Evolutionary conservation across 2,329 filamentous ascomycete genomes (phyloP).

Genomic region (Calycina herbarum): DNA sequence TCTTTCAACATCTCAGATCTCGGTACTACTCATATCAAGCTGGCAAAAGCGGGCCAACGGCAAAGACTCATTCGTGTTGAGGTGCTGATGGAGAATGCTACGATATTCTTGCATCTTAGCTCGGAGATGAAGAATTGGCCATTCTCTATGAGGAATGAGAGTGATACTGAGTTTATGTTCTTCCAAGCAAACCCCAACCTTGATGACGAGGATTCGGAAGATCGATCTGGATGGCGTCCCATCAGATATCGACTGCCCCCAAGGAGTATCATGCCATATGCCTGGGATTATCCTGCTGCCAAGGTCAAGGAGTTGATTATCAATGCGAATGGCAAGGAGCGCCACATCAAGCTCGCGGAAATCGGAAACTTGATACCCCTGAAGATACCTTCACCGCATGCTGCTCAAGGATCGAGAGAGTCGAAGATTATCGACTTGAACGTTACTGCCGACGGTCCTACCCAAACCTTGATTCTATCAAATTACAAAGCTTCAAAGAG

Average conservation of each 20-base stretch:
- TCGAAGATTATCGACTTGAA: conserved; percentile 96
- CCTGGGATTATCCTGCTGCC: conserved; percentile 98
- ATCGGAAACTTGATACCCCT: conserved; percentile 96
- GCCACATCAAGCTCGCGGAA: conserved; percentile 91
- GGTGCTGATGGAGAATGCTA: conserved; percentile 87
- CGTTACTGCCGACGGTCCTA: conserved; percentile 91
- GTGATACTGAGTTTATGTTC: conserved; percentile 94
- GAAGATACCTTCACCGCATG: conserved; percentile 66
- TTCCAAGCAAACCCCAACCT: conserved; percentile 92
- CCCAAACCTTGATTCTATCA: conserved; percentile 88
- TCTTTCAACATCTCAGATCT: conserved; percentile 97
- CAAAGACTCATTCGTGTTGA: conserved; percentile 87
- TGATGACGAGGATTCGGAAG: conserved; percentile 83
- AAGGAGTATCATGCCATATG: conserved; percentile 98
- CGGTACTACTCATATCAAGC: conserved; percentile 88
- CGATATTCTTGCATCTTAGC: conserved; percentile 88
- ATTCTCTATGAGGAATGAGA: conserved; percentile 98
- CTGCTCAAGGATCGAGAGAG: conserved; percentile 55
- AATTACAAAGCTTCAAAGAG: conserved; percentile 94
- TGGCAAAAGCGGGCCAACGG: conserved; percentile 85
- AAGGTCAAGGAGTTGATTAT: conserved; percentile 93
- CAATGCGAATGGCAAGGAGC: conserved; percentile 73
- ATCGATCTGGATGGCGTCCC: conserved; percentile 85
- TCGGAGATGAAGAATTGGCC: conserved; percentile 95
- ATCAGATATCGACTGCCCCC: conserved; percentile 90